Evolutionary conservation across 805 yeast species (phyloP), one percentile per base, ranked within the genome.

Genomic region (Hanseniaspora thailandica): DNA sequence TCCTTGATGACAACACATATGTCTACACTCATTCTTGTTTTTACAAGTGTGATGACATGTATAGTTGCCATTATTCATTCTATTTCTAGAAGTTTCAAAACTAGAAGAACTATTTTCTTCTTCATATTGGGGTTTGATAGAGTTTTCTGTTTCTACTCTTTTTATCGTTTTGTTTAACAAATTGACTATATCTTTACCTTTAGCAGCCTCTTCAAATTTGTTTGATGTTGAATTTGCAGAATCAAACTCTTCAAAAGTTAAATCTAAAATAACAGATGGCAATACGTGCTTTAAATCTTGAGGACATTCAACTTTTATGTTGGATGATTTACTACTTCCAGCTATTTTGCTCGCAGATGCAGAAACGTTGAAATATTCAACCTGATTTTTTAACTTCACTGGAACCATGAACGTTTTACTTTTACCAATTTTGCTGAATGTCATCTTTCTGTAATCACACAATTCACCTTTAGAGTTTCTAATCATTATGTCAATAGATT

Each of bases 1-100:
- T 1, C 78, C 78, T 35, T 71, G 74, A 38, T 71, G 68, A 55
- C 80, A 76, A 49, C 79, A 75, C 4, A 71, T 47, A 58, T 76
- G 78, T 10, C 77, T 67, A 52, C 78, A 76, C 0, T 57, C 62
- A 2, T n/a, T 28, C 43, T 61, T 62, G 57, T 63, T 68, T 46
- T 67, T 72, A 56, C 79, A 76, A 4, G 61, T 47, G 57, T 76
- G 79, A 39, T 66, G 61, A 54, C 78, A 76, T 39, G 65, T 66
- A 44, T 62, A 62, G 49, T 64, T 66, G 1, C 71, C 73, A 53
- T 68, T 65, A 7, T 58, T 19, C 33, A 60, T 30, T 22, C 54
- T 39, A 20, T 47, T 54, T 46, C 67, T 47, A 5, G 49, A 30
- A 0, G 10, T 45, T 35, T 52, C 50, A 33, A 20, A 19, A 19